Conservation (phyloP, 257 asterid species). For the Rhazya stricta region DNA sequence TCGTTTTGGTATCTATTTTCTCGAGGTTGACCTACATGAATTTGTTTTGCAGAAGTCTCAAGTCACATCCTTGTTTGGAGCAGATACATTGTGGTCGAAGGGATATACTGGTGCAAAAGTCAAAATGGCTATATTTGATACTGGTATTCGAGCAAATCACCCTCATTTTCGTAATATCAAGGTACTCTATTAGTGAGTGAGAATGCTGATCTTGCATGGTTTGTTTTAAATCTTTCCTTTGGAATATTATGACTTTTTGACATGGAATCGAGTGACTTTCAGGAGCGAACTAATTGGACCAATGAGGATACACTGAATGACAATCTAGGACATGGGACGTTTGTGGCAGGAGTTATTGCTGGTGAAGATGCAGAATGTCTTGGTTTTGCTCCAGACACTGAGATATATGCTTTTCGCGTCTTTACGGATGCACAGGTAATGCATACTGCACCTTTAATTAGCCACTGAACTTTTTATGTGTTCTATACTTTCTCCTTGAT, state of each 20-base stretch:
- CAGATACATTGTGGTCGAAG: slow-evolving; percentile 87
- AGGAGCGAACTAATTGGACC: slow-evolving; percentile 99
- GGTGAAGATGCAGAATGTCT: slow-evolving; percentile 94
- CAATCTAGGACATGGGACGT: slow-evolving; percentile 99
- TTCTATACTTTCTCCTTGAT: background rate
- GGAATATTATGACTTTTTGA: background rate
- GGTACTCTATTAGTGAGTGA: slow-evolving; percentile 37
- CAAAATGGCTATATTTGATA: slow-evolving; percentile 96
- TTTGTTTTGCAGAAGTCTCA: slow-evolving; percentile 72
- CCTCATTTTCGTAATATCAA: slow-evolving; percentile 98
- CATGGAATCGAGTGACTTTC: slow-evolving; percentile 18
- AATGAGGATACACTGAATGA: slow-evolving; percentile 91
- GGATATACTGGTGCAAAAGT: slow-evolving; percentile 95
- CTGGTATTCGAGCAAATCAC: slow-evolving; percentile 86
- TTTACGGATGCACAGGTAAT: slow-evolving; percentile 98
- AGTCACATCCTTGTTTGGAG: slow-evolving; percentile 95
- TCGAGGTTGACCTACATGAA: background rate
- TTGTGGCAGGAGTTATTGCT: slow-evolving; percentile 98
- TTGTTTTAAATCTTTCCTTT: background rate
- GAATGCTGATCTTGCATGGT: background rate
- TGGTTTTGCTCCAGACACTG: slow-evolving; percentile 98
- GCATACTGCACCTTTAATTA: slow-evolving; percentile 27
- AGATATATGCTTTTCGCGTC: slow-evolving; percentile 94
- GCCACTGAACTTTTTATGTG: background rate
- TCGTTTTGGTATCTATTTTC: background rate